Conservation (phyloP, 2,329 filamentous ascomycete genomes). For the Thermothelomyces thermophilus region DNA sequence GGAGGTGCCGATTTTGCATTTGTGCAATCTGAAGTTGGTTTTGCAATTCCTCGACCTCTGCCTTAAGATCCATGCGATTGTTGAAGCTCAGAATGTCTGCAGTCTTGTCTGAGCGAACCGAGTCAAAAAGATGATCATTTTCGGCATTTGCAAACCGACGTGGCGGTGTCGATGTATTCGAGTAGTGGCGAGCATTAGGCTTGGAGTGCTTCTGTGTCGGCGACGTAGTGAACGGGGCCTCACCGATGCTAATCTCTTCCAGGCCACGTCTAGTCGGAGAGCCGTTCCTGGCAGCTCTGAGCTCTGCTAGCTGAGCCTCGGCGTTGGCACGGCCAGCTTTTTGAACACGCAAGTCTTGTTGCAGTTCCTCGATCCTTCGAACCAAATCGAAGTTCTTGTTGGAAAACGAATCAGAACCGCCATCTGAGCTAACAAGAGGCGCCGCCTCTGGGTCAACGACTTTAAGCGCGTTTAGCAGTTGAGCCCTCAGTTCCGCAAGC, state of each 20-base stretch:
- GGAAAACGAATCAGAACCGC: conserved; percentile 55
- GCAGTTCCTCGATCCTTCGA: conserved; percentile 79
- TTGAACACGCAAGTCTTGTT: conserved; percentile 79
- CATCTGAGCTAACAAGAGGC: conserved; percentile 55
- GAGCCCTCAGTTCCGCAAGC: conserved; percentile 69
- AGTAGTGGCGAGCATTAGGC: conserved; percentile 52
- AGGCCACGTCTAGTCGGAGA: conserved; percentile 66
- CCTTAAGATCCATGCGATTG: conserved; percentile 82
- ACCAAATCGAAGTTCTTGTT: conserved; percentile 77
- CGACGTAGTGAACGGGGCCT: conserved; percentile 66
- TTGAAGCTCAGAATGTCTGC: conserved; percentile 79
- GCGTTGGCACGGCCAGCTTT: conserved; percentile 74
- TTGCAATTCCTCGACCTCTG: conserved; percentile 85
- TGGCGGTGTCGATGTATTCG: conserved; percentile 71
- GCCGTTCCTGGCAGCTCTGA: conserved; percentile 68
- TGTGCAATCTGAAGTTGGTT: conserved; percentile 90
- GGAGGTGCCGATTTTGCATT: conserved; percentile 91
- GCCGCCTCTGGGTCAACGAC: conserved; percentile 73
- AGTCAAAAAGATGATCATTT: conserved; percentile 51
- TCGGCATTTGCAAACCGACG: conserved; percentile 61
- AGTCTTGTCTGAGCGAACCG: conserved; percentile 76
- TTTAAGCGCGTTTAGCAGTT: conserved; percentile 76
- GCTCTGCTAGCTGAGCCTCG: conserved; percentile 72
- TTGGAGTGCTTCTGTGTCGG: conserved; percentile 61
- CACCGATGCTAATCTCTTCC: conserved; percentile 82